Evolutionary conservation across 148 eudicot species (phyloP), one percentile per base, ranked within the genome.

Genomic region (Heliosperma pusillum): DNA sequence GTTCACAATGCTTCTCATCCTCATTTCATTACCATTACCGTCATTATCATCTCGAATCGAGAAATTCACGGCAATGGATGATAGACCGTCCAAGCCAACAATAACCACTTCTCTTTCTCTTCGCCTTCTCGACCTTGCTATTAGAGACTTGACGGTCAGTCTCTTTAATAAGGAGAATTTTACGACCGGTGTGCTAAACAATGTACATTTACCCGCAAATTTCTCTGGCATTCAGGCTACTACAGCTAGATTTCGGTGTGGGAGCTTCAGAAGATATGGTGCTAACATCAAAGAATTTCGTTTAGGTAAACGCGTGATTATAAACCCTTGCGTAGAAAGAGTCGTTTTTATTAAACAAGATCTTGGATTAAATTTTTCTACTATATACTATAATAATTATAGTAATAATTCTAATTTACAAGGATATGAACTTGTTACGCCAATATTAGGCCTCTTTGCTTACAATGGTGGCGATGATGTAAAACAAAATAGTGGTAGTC

Each of bases 251-350:
- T 85, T 85, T 64, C 86, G 99, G 0, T 92, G 99, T 59, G 99
- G 99, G 19, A 92, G 99, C 42, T 85, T 95, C 10, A 71, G 78
- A 9, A 85, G 96, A 69, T 89, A 95, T 8, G 99, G 99, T 20
- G 92, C 91, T 22, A 81, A 73, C 29, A 55, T 92, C 13, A 68
- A 77, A 13, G 93, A 95, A 78, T 90, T 95, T 74, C 84, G 81
- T 65, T 17, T 95, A 53, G 76, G 80, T 0, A 71, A 44, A 17
- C 86, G 89, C 29, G 80, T 90, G 5, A 62, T 67, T 22, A 80
- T 86, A 25, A 87, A 83, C 73, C 99, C 97, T 55, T 92, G 96
- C 81, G 76, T 82, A 3, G 93, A 92, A 65, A 84, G 99, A 76
- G 85, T 87, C 15, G 74, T 92, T 45, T 24, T 95, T 11, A 81